Evolutionary conservation across 257 asterid species (phyloP).

Genomic region (Gynochthodes officinalis): DNA sequence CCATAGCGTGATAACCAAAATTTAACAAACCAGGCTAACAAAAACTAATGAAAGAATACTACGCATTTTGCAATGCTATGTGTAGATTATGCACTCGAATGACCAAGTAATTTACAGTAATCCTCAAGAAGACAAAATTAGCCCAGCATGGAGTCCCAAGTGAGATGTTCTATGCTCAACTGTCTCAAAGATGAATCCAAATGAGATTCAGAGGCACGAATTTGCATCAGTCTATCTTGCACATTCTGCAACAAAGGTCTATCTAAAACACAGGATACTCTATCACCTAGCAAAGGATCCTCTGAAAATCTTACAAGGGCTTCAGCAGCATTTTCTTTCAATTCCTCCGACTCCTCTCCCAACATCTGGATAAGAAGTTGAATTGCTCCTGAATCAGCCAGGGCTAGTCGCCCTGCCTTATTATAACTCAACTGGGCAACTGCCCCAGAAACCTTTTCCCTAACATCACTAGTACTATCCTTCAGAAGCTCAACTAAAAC

Average conservation of each 20-base stretch:
- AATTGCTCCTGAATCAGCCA: conserved; percentile 52
- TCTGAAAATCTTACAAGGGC: conserved; percentile 48
- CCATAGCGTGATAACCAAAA: background rate
- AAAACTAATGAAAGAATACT: no score
- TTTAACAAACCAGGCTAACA: no score
- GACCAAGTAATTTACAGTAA: conserved; percentile 2
- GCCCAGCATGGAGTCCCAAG: conserved; percentile 22
- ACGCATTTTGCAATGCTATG: no score
- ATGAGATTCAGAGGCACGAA: conserved; percentile 31
- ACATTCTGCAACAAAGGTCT: conserved; percentile 38
- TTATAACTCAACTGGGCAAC: conserved; percentile 51
- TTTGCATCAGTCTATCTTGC: conserved; percentile 35
- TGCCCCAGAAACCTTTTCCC: conserved; percentile 53
- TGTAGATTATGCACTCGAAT: background rate
- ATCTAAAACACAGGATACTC: conserved; percentile 30
- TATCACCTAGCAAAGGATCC: conserved; percentile 43
- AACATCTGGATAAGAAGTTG: conserved; percentile 33
- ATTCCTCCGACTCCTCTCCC: conserved; percentile 38
- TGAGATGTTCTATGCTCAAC: conserved; percentile 23
- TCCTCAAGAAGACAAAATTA: background rate
- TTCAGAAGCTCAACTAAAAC: conserved; percentile 43
- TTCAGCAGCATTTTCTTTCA: conserved; percentile 53
- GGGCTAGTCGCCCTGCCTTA: conserved; percentile 32
- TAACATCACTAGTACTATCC: conserved; percentile 28
- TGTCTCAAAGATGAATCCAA: conserved; percentile 29